A percentile compares a stretch with the other conserved stretches of the same genome.
These are phyloP conservation scores for Smittium culicis DNA, from an alignment of 371 early-diverging fungal species.

Conservation along the genomic window DNA sequence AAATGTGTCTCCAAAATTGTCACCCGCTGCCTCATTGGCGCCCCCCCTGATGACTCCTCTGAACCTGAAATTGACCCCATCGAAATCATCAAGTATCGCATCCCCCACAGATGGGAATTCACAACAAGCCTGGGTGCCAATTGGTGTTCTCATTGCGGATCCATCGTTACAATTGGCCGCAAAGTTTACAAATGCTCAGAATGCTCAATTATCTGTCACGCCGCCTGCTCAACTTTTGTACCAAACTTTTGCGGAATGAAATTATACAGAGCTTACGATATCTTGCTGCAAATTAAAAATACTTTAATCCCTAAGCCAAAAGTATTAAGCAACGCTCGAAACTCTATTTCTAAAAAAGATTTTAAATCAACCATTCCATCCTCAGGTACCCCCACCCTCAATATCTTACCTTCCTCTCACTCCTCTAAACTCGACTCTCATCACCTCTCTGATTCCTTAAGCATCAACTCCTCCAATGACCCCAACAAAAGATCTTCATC, in stretches of 20 bases:
- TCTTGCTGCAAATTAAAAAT: constrained; percentile 49
- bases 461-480: background rate
- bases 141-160: constrained; percentile 97
- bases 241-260: constrained; percentile 90
- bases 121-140: constrained; percentile 59
- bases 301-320: constrained; percentile 22
- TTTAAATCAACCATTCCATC: background rate
- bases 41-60: constrained; percentile 32
- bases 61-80: constrained; percentile 12
- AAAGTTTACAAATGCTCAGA: constrained; percentile 53
- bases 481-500: background rate
- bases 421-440: background rate
- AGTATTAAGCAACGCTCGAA: constrained; percentile 24
- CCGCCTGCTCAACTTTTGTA: constrained; percentile 63
- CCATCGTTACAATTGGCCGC: constrained; percentile 72
- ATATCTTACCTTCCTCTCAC: background rate
- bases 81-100: constrained; percentile 66
- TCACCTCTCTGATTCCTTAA: background rate
- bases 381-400: background rate
- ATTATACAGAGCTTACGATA: constrained; percentile 60
- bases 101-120: constrained; percentile 82
- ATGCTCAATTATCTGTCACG: constrained; percentile 71
- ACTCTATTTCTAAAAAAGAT: constrained; percentile 19
- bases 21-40: constrained; percentile 73
- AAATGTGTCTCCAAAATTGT: constrained; percentile 73